These are phyloP conservation scores for Vanderwaltozyma tropicalis DNA, from an alignment of 805 yeast genomes.

Conservation along the genomic window DNA sequence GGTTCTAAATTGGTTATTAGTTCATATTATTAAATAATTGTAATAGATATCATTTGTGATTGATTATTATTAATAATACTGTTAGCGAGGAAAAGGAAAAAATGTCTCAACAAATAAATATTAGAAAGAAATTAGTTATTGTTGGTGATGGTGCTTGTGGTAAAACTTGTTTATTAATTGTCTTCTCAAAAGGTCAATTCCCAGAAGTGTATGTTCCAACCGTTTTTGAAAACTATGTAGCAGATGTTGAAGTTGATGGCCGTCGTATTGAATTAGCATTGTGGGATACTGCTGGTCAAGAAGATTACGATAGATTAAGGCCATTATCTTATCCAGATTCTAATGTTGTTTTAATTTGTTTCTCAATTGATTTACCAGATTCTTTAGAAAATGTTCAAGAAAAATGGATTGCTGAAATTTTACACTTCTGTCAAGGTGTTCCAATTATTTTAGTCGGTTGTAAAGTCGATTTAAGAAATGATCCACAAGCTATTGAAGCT, in stretches of 20 bases:
- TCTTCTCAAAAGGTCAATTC: conserved; percentile 77
- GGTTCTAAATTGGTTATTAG: too few species aligned
- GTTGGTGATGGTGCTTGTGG: conserved; percentile 99
- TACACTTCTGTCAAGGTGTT: conserved; percentile 89
- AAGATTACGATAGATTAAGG: conserved; percentile 89
- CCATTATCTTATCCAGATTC: conserved; percentile 90
- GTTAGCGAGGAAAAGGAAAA: too few species aligned
- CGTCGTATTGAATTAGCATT: conserved; percentile 86
- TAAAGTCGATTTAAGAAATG: conserved; percentile 81
- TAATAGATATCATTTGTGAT: too few species aligned
- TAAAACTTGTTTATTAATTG: conserved; percentile 83
- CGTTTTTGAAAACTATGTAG: conserved; percentile 94
- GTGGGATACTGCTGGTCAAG: conserved; percentile 99
- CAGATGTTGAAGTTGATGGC: conserved; percentile 87
- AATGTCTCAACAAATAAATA: conserved; percentile 27
- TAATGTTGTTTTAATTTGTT: conserved; percentile 83
- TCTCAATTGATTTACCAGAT: conserved; percentile 84
- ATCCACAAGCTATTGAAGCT: conserved; percentile 63
- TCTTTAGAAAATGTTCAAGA: conserved; percentile 89
- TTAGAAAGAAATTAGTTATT: conserved; percentile 75
- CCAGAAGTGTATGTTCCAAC: conserved; percentile 95
- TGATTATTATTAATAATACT: too few species aligned
- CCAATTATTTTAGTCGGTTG: conserved; percentile 90
- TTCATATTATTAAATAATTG: too few species aligned
- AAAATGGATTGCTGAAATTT: conserved; percentile 90